Evolutionary conservation across 345 rosid genomes (phyloP).

Genomic region (Gossypium mustelinum): DNA sequence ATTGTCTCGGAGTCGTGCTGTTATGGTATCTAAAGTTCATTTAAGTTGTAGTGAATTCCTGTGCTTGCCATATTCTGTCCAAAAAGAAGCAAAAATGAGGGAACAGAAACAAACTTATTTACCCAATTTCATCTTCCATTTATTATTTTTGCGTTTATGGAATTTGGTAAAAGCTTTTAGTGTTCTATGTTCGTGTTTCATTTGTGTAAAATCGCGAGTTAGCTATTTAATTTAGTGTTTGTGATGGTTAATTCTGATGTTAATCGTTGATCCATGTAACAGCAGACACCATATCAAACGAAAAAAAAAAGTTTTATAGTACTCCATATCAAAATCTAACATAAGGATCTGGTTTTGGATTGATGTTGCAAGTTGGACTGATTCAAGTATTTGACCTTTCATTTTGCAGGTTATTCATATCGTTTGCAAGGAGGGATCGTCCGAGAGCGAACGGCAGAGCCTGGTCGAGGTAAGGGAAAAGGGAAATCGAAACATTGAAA

Average conservation of each 20-base stretch:
- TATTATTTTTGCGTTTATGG: conserved; percentile 6
- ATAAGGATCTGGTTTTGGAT: background rate
- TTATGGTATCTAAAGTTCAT: conserved; percentile 70
- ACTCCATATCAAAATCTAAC: background rate
- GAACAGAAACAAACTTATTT: conserved; percentile 7
- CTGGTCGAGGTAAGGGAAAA: conserved; percentile 49
- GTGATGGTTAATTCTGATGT: no score
- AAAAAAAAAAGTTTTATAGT: no score
- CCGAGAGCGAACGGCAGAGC: conserved; percentile 52
- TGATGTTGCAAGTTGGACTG: background rate
- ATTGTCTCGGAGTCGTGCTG: conserved; percentile 83
- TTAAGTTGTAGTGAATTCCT: conserved; percentile 37
- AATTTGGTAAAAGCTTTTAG: background rate
- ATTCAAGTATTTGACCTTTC: background rate
- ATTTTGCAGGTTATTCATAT: conserved; percentile 67
- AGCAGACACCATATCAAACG: no score
- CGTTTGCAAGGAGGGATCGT: conserved; percentile 55
- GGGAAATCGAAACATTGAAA: background rate
- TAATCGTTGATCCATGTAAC: no score
- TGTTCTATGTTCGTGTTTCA: no score
- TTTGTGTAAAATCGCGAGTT: no score
- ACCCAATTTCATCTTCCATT: conserved; percentile 9
- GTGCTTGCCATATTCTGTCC: conserved; percentile 19
- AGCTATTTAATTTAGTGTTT: no score
- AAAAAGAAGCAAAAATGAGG: conserved; percentile 1